phyloP scores from a whole-genome alignment of 805 yeast genomes.

The Debaryomyces prosopidis region DNA sequence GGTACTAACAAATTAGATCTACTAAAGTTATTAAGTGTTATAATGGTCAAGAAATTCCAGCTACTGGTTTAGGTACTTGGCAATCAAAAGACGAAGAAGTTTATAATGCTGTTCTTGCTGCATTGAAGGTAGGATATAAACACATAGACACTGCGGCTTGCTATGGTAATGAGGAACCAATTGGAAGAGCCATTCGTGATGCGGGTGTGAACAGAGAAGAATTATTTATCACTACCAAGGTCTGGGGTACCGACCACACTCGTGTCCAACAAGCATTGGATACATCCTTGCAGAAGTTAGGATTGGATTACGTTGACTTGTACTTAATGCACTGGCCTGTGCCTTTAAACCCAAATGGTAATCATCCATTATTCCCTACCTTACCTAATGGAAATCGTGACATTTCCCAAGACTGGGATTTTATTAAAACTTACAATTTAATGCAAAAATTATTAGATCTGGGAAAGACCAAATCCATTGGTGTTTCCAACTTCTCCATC shows the following conservation, averaged over 20 bases:
- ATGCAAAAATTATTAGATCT: slow-evolving; percentile 59
- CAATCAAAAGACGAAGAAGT: slow-evolving; percentile 55
- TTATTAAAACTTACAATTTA: slow-evolving; percentile 51
- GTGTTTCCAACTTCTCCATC: slow-evolving; percentile 72
- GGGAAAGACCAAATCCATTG: slow-evolving; percentile 64
- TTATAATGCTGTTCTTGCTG: slow-evolving; percentile 53
- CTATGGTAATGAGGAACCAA: slow-evolving; percentile 65
- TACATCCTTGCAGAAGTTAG: slow-evolving; percentile 59
- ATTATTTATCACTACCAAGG: slow-evolving; percentile 69
- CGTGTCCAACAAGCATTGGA: slow-evolving; percentile 55
- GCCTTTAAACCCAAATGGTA: slow-evolving; percentile 40
- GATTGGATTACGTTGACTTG: slow-evolving; percentile 75
- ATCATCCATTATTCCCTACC: slow-evolving; percentile 31
- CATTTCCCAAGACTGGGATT: slow-evolving; percentile 28
- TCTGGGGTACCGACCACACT: slow-evolving; percentile 58
- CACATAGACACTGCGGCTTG: slow-evolving; percentile 79
- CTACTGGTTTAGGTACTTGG: slow-evolving; percentile 75
- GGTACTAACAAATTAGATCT: slow-evolving; percentile 1
- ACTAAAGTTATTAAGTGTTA: slow-evolving; percentile 41
- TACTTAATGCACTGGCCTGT: slow-evolving; percentile 83
- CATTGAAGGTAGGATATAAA: slow-evolving; percentile 63
- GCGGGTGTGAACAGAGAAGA: slow-evolving; percentile 65
- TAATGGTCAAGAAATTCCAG: slow-evolving; percentile 62
- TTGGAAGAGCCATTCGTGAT: slow-evolving; percentile 55
- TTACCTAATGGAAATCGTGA: slow-evolving; percentile 37